Percentiles rank a stretch among this genome's conserved stretches.
Evolutionary conservation across 164 flowering plant genomes (phyloP).

Genomic region (Litsea cubeba): DNA sequence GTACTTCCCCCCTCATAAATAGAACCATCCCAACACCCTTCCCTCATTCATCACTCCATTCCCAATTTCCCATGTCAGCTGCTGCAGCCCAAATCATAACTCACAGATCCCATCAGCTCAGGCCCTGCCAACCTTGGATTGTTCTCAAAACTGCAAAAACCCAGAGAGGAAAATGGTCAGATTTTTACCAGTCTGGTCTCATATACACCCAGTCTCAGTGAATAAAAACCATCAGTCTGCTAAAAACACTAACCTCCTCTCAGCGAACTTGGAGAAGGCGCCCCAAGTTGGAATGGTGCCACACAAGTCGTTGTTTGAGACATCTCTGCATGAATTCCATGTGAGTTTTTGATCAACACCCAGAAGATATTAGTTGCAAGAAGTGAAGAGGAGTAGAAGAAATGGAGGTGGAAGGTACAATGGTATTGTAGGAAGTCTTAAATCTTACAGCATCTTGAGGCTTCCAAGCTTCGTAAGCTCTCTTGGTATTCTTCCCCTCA

Average conservation of each 20-base stretch:
- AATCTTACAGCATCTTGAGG: slow-evolving; percentile 60
- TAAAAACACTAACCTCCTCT: slow-evolving; percentile 41
- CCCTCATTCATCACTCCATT: neutral
- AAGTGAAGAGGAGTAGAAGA: neutral
- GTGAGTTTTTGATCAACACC: neutral
- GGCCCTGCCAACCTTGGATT: slow-evolving; percentile 78
- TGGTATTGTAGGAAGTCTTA: neutral
- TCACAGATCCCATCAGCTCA: slow-evolving; percentile 77
- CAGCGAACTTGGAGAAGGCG: slow-evolving; percentile 57
- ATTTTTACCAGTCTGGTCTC: neutral
- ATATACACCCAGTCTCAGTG: neutral
- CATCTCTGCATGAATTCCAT: slow-evolving; percentile 40
- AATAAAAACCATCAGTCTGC: too few relatives aligned
- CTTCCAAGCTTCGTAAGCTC: slow-evolving; percentile 57
- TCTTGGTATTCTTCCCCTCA: slow-evolving; percentile 69
- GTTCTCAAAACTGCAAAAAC: slow-evolving; percentile 56
- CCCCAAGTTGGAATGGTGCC: slow-evolving; percentile 70
- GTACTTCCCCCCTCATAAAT: neutral
- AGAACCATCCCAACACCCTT: neutral
- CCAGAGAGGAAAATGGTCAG: neutral
- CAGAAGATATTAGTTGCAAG: neutral
- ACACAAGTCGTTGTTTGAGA: slow-evolving; percentile 65
- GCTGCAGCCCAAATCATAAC: slow-evolving; percentile 51
- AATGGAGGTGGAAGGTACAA: slow-evolving; percentile 3
- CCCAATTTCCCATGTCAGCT: slow-evolving; percentile 13